Base-by-base conservation (phyloP, 2,329 filamentous ascomycete species). In the Massarina eburnea region DNA sequence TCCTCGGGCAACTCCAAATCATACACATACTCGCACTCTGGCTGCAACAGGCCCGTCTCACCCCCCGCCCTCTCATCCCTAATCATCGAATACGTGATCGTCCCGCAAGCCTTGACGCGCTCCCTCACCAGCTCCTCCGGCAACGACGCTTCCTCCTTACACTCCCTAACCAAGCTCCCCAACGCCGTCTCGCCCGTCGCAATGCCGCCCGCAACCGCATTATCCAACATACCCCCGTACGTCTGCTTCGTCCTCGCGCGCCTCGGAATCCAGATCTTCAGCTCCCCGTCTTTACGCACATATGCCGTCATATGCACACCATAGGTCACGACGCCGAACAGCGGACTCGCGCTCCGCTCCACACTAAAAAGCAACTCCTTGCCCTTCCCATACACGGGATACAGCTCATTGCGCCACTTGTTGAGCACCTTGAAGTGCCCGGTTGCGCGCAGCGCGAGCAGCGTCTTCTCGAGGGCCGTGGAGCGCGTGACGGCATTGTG, bases 201-300 rank as follows among this genome's bases (percentile, higher is more conserved):
- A 56, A 97, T 84, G 0, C 90, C 89, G 3, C 89, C 89, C 0
- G 91, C 94, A 6, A 95, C 94, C 1, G 91, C 91, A 69, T 97
- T 99, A 71, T 99, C 94, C 55, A 99, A 77, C 77, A 96, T 91
- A n/a, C 87, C 81, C 0, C 87, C 86, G 64, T 92, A 99, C 0
- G 91, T 96, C 55, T 88, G 83, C 76, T 97, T 99, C 47, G 76
- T 81, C 40, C 76, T 77, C 10, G 91, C 82, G 8, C 94, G 80
- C 36, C 85, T 80, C 3, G 94, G 88, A 1, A 95, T 82, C 92
- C 94, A 97, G 32, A 99, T 77, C 61, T 83, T 85, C 35, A 95
- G 72, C 15, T 84, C 85, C 41, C 79, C 70, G 30, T 78, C 74
- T 12, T 61, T 62, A 20, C 56, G 51, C 10, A 67, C 65, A 45